phyloP scores from a whole-genome alignment of 176 grass and related monocot species.

The Neostapfia colusana region DNA sequence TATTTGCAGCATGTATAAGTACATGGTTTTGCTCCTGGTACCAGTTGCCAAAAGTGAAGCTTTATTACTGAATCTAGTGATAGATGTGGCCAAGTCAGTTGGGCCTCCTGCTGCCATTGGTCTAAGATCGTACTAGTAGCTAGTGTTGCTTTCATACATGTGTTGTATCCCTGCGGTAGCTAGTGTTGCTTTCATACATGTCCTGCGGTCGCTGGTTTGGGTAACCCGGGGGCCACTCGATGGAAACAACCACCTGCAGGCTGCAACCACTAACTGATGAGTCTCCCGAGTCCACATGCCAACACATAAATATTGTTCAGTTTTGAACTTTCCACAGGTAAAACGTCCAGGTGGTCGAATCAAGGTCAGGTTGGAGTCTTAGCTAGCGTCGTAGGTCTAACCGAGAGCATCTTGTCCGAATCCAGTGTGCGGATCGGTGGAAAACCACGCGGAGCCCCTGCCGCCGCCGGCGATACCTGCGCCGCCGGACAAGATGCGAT shows the following conservation, averaged over 20 bases:
- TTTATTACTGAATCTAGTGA: no score
- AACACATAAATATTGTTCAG: neutral
- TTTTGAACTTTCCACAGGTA: neutral
- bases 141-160: no score
- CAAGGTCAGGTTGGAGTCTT: neutral
- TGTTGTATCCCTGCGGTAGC: no score
- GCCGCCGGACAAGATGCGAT: neutral
- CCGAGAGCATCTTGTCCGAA: neutral
- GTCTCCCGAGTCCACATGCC: neutral
- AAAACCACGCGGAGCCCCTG: neutral
- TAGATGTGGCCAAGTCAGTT: no score
- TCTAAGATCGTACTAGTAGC: no score
- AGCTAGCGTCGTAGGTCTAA: neutral
- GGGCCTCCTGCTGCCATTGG: no score
- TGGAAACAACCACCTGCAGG: neutral
- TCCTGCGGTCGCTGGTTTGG: slow-evolving; percentile 6
- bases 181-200: neutral
- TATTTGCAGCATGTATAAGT: neutral
- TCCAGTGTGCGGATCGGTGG: neutral
- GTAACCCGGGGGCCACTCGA: slow-evolving; percentile 4
- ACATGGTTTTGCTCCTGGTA: neutral
- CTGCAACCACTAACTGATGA: neutral
- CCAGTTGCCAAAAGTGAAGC: neutral
- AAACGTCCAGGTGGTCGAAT: neutral
- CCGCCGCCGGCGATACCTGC: no score